Conservation (phyloP, 805 yeast genomes). For the Wickerhamiella shivajii region DNA sequence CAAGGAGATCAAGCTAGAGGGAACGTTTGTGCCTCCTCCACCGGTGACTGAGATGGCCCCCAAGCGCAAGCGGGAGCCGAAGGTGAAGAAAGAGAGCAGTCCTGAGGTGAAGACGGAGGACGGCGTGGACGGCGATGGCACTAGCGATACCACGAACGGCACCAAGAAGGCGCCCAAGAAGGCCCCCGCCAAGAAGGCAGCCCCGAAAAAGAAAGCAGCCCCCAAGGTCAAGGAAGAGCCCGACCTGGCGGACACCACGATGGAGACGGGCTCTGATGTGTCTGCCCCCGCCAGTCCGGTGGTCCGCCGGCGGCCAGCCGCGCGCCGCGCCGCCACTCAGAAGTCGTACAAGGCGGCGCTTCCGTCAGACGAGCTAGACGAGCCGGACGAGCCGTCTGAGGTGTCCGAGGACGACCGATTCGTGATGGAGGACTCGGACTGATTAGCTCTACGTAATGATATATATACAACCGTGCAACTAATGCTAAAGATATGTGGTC, state of each 20-base stretch:
- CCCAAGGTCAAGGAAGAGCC: conserved; percentile 6
- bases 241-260: no score
- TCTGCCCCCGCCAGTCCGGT: no score
- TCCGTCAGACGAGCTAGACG: no score
- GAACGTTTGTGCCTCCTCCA: conserved; percentile 14
- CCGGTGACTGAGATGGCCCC: conserved; percentile 14
- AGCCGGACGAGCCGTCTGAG: no score
- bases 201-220: conserved; percentile 18
- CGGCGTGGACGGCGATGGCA: conserved; percentile 5
- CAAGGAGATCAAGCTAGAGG: conserved; percentile 7
- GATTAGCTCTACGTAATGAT: no score
- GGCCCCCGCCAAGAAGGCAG: conserved; percentile 20
- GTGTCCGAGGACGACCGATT: no score
- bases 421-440: no score
- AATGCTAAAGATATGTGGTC: conserved; percentile 15
- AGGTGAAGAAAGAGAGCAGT: conserved; percentile 8
- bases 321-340: no score
- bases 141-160: conserved; percentile 5
- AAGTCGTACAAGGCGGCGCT: no score
- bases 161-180: conserved; percentile 11
- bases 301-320: no score
- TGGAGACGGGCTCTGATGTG: no score
- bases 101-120: conserved; percentile 4
- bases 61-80: conserved; percentile 8
- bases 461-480: no score